These are phyloP conservation scores for Tetratostichococcus sp. DNA, from an alignment of 139 green algal species.

Conservation along the genomic window DNA sequence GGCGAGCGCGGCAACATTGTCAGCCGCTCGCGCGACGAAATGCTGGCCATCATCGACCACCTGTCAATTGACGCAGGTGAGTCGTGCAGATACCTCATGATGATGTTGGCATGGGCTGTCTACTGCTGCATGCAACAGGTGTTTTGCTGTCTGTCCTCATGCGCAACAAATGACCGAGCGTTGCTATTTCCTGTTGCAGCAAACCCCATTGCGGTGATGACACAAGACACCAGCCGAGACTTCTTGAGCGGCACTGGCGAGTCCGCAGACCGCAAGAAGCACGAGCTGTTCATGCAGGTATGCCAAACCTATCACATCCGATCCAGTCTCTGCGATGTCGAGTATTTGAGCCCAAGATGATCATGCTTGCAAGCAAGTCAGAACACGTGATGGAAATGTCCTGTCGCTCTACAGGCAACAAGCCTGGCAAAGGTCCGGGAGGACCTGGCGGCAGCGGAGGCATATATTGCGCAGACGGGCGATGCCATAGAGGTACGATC, in stretches of 20 bases:
- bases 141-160: too few species aligned
- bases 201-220: slow-evolving; percentile 28
- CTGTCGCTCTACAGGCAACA: background rate
- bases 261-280: background rate
- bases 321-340: too few species aligned
- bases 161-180: too few species aligned
- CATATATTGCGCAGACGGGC: background rate
- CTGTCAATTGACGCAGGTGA: slow-evolving; percentile 25
- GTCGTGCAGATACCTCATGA: too few species aligned
- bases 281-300: background rate
- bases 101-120: too few species aligned
- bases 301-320: too few species aligned
- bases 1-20: background rate
- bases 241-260: background rate
- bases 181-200: slow-evolving; percentile 1
- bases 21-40: background rate
- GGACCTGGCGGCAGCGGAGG: background rate
- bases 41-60: slow-evolving; percentile 13
- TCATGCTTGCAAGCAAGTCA: too few species aligned
- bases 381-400: too few species aligned
- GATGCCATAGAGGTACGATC: background rate
- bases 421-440: background rate
- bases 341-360: too few species aligned
- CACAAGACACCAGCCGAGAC: background rate
- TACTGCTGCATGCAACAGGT: too few species aligned